Percentiles rank a stretch among this genome's conserved stretches.
phyloP scores from a whole-genome alignment of 2,329 filamentous ascomycete species.

The Zymoseptoria tritici region DNA sequence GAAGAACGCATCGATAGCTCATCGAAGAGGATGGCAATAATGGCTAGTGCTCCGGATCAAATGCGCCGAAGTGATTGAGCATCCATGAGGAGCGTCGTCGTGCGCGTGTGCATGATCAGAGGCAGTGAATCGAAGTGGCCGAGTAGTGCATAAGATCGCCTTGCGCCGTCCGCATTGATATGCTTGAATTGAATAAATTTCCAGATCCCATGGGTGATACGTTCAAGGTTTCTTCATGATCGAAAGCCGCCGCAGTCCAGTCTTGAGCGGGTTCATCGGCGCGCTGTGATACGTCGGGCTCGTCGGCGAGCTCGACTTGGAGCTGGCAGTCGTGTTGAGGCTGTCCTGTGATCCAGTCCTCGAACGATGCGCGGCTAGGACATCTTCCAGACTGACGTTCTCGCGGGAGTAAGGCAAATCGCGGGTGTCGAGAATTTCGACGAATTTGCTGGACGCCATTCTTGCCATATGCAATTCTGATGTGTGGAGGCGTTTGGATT shows the following conservation, averaged over 20 bases:
- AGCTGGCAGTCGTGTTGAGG: slow-evolving; percentile 4
- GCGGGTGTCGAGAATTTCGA: slow-evolving; percentile 29
- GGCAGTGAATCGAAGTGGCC: background rate
- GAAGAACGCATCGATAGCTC: background rate
- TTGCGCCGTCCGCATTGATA: background rate
- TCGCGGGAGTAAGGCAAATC: slow-evolving; percentile 25
- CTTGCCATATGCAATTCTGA: background rate
- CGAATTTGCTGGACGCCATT: slow-evolving; percentile 31
- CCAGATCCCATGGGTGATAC: background rate
- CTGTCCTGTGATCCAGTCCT: slow-evolving; percentile 25
- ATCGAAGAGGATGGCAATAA: background rate
- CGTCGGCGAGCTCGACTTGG: background rate
- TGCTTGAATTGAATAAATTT: background rate
- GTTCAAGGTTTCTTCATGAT: background rate
- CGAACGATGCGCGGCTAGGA: slow-evolving; percentile 27
- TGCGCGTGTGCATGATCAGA: background rate
- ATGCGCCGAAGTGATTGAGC: background rate
- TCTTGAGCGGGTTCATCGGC: background rate
- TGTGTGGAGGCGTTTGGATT: background rate
- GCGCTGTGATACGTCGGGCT: background rate
- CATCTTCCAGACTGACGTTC: slow-evolving; percentile 31
- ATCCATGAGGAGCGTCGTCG: background rate
- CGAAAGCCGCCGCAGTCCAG: background rate
- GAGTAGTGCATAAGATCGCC: background rate
- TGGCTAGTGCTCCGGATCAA: background rate